Evolutionary conservation across 2,329 filamentous ascomycete genomes (phyloP).

Genomic region (Hypoxylon sp.): DNA sequence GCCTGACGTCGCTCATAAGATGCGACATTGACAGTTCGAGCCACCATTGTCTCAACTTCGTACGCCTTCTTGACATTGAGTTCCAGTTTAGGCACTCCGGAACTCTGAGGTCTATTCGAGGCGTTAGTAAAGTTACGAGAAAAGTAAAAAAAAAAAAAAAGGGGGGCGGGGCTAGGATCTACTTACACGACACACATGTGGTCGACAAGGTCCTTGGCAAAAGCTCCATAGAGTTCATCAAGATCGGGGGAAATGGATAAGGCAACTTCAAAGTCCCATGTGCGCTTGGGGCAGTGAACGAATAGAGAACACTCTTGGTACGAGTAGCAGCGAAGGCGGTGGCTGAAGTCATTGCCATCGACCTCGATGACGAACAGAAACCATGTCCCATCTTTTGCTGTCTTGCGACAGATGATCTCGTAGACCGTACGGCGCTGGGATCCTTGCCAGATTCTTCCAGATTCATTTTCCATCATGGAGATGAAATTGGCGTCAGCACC

Average conservation of each 20-base stretch:
- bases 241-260: constrained; percentile 35
- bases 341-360: constrained; percentile 34
- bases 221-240: constrained; percentile 27
- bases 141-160: background rate
- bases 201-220: constrained; percentile 38
- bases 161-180: background rate
- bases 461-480: constrained; percentile 15
- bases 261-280: constrained; percentile 42
- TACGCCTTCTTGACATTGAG: constrained; percentile 36
- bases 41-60: constrained; percentile 28
- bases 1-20: constrained; percentile 20
- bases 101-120: constrained; percentile 25
- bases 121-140: constrained; percentile 19
- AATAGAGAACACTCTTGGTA: constrained; percentile 29
- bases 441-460: constrained; percentile 22
- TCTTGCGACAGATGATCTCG: constrained; percentile 34
- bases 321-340: constrained; percentile 21
- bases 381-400: background rate
- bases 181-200: constrained; percentile 42
- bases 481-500: constrained; percentile 40
- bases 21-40: constrained; percentile 39
- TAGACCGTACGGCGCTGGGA: constrained; percentile 34
- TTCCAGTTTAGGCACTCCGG: constrained; percentile 34
- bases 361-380: constrained; percentile 39
- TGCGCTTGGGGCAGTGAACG: constrained; percentile 41